Conservation (phyloP, 106 monocot species). For the Dendrobium chrysotoxum region DNA sequence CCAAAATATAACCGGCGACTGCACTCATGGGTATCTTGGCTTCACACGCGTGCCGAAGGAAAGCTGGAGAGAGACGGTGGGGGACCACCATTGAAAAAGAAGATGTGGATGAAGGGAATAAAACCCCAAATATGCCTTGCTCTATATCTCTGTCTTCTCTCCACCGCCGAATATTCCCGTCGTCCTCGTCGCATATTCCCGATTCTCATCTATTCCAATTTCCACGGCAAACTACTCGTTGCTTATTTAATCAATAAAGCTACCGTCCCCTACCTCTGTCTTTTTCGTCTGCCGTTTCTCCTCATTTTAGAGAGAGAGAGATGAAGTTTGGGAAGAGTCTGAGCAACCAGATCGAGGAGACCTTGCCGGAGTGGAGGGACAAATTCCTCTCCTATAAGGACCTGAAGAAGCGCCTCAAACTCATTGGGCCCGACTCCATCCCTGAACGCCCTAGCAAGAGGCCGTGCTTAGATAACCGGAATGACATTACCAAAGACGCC, state of each 20-base stretch:
- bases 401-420: constrained; percentile 73
- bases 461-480: background rate
- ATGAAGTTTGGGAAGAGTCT: constrained; percentile 97
- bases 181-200: constrained; percentile 1
- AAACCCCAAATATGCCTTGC: background rate
- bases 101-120: background rate
- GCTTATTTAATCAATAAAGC: background rate
- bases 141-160: background rate
- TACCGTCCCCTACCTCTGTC: background rate
- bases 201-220: background rate
- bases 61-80: too few relatives aligned
- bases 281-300: too few relatives aligned
- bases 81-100: too few relatives aligned
- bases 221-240: background rate
- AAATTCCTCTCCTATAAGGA: constrained; percentile 91
- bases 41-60: too few relatives aligned
- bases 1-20: too few relatives aligned
- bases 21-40: too few relatives aligned
- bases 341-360: constrained; percentile 80
- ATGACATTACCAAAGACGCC: background rate
- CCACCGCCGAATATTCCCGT: background rate
- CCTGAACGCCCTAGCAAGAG: constrained; percentile 20
- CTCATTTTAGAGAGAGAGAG: background rate
- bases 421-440: constrained; percentile 14
- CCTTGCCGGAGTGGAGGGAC: constrained; percentile 93